These are phyloP conservation scores for Angomonas ambiguus DNA, from an alignment of 208 protist species.

Conservation along the genomic window DNA sequence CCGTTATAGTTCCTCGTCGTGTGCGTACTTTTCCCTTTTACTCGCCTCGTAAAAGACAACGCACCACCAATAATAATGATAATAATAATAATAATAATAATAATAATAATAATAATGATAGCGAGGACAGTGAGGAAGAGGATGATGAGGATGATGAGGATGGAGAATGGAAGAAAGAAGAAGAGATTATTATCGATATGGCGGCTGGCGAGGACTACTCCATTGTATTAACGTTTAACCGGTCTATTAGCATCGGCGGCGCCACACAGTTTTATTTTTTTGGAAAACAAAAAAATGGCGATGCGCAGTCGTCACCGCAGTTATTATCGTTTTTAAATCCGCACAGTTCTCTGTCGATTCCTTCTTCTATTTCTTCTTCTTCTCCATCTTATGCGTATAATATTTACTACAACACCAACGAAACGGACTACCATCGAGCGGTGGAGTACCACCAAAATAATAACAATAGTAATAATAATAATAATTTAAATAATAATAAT, in stretches of 20 bases:
- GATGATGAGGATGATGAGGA: background rate
- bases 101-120: background rate
- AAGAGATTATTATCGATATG: conserved; percentile 46
- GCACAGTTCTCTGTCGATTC: background rate
- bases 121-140: background rate
- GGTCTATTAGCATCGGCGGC: conserved; percentile 1
- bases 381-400: background rate
- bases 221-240: conserved; percentile 33
- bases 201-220: conserved; percentile 78
- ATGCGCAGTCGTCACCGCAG: conserved; percentile 49
- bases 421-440: background rate
- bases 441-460: background rate
- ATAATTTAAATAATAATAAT: conserved; percentile 2
- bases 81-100: too few relatives aligned
- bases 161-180: too few relatives aligned
- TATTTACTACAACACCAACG: background rate
- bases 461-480: conserved; percentile 4
- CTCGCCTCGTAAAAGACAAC: too few relatives aligned
- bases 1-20: conserved; percentile 37
- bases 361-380: too few relatives aligned
- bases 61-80: background rate
- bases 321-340: conserved; percentile 34
- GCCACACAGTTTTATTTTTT: conserved; percentile 78
- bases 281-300: conserved; percentile 51
- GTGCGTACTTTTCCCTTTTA: conserved; percentile 42